Base-by-base conservation (phyloP, 2,329 filamentous ascomycete genomes). In the Xylariales sp. region DNA sequence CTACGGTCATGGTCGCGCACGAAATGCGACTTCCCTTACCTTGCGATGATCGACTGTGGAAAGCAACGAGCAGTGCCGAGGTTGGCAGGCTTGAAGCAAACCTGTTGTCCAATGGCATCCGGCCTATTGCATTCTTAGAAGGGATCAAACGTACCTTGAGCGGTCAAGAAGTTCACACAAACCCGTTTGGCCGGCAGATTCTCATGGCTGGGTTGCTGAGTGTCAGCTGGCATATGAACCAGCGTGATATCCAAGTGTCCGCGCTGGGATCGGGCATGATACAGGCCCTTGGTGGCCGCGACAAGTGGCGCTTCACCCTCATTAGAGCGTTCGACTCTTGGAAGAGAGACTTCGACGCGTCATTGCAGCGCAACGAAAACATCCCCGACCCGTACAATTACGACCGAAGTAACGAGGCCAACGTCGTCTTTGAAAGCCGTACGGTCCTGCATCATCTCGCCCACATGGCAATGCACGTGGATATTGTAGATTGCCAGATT, bases 161-260 rank as follows among this genome's bases (percentile, higher is more conserved):
- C 49, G 82, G 82, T n/a, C 80, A 91, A 45, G 81, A 79, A 40
- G 90, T 97, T 5, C 80, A 83, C 37, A 97, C 93, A 4, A 96
- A 96, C 58, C 84, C 88, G 0, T 98, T 97, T 56, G 93, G 91
- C 2, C 81, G 93, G 27, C 93, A 86, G 3, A 88, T 95, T 30
- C 72, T 98, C 36, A 97, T 97, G 89, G 85, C 91, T 2, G 93
- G 93, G 0, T 67, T 98, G 19, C 70, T 97, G 17, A 96, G 88
- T 49, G 88, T 97, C 20, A 93, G 86, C 55, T 97, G 89, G 88
- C 91, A 97, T 60, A 91, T 97, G 85, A 93, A 95, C 56, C 90
- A 97, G 59, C 79, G 91, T 54, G 93, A 97, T 58, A 75, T 96
- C 12, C 91, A 96, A 64, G 85, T 95, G 41, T 91, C 83, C 57